Evolutionary conservation across 805 yeast species (phyloP).

Genomic region (Wickerhamomyces queroliae): DNA sequence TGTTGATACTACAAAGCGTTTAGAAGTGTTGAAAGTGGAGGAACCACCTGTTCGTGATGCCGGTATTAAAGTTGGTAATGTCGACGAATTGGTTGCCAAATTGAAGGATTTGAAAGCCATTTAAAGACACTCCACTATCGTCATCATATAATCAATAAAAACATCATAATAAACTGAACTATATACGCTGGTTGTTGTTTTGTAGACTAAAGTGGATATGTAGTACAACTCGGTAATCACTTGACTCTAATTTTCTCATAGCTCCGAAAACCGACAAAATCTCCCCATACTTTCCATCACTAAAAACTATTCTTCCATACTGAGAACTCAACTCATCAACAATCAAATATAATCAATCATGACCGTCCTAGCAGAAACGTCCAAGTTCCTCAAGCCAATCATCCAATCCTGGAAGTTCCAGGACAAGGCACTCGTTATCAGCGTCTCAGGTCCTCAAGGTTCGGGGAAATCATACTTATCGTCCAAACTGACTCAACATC

Average conservation of each 20-base stretch:
- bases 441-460: constrained; percentile 70
- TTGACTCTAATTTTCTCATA: too few relatives aligned
- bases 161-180: not conserved
- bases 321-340: not conserved
- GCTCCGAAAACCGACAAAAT: too few relatives aligned
- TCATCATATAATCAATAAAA: not conserved
- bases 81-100: constrained; percentile 76
- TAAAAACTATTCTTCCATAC: not conserved
- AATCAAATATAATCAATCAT: not conserved
- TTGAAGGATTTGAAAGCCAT: constrained; percentile 51
- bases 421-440: not conserved
- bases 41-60: constrained; percentile 84
- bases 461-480: constrained; percentile 68
- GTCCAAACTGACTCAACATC: constrained; percentile 27
- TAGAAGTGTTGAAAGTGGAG: constrained; percentile 65
- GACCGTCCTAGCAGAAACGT: not conserved
- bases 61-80: constrained; percentile 74
- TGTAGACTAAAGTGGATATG: not conserved
- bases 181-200: not conserved
- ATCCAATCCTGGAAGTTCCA: not conserved
- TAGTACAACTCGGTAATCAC: not conserved
- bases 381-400: not conserved
- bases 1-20: constrained; percentile 55
- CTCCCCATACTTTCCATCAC: not conserved
- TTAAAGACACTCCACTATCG: constrained; percentile 2